phyloP scores from a whole-genome alignment of 169 alveolate genomes.

The Perkinsus chesapeaki region DNA sequence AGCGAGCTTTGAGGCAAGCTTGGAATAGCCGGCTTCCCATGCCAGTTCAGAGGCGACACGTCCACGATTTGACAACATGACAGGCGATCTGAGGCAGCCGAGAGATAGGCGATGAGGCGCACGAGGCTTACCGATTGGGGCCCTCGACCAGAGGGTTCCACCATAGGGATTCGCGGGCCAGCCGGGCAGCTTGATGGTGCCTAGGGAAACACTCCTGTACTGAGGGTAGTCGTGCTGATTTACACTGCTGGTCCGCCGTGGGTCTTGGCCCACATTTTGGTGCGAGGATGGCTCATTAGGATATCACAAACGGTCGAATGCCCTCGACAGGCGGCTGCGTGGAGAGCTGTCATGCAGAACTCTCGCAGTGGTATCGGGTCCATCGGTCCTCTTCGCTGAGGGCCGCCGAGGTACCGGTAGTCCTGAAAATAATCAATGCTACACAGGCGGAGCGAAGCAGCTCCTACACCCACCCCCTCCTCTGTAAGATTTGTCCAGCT shows the following conservation, averaged over 20 bases:
- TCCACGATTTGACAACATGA: neutral
- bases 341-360: neutral
- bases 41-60: neutral
- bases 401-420: no score
- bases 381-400: no score
- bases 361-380: neutral
- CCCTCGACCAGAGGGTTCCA: neutral
- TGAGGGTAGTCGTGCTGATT: neutral
- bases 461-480: neutral
- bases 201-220: neutral
- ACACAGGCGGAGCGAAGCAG: neutral
- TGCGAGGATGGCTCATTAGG: neutral
- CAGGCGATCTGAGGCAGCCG: neutral
- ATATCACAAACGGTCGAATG: neutral
- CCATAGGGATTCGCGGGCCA: neutral
- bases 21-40: neutral
- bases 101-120: neutral
- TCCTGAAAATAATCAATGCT: neutral
- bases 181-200: constrained; percentile 3
- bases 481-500: neutral
- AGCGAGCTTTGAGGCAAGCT: neutral
- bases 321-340: neutral
- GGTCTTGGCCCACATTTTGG: neutral
- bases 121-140: neutral
- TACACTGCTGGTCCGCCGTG: neutral